Percentiles rank a stretch among this genome's conserved stretches.
Evolutionary conservation across 2,329 filamentous ascomycete species (phyloP).

Genomic region (Fonsecaea monophora): DNA sequence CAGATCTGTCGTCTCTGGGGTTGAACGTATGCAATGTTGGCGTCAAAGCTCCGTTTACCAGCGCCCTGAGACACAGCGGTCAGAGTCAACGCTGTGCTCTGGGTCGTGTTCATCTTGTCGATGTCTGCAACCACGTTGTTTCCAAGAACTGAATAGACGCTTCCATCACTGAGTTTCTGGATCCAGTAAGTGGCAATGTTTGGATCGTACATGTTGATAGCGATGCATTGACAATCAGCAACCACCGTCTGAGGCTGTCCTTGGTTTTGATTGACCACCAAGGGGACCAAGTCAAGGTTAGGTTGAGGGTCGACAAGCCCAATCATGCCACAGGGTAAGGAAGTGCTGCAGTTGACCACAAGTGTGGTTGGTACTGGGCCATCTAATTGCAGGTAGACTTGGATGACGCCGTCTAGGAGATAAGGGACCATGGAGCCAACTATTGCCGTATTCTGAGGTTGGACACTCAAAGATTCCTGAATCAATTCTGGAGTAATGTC

Average conservation of each 20-base stretch:
- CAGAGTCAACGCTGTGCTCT: constrained; percentile 31
- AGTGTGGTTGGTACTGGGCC: constrained; percentile 36
- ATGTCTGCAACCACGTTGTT: constrained; percentile 39
- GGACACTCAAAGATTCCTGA: constrained; percentile 34
- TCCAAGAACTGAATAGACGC: constrained; percentile 34
- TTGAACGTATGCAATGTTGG: constrained; percentile 16
- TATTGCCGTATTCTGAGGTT: constrained; percentile 37
- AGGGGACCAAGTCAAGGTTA: constrained; percentile 36
- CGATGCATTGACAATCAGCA: constrained; percentile 38
- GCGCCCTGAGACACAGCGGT: constrained; percentile 22
- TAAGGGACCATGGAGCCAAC: constrained; percentile 36
- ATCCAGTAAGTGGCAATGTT: constrained; percentile 38
- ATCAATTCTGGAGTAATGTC: constrained; percentile 37
- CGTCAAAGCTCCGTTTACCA: constrained; percentile 25
- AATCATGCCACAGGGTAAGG: constrained; percentile 35
- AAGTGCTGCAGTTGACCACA: constrained; percentile 37
- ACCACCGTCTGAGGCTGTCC: constrained; percentile 30
- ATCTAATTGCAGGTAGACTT: constrained; percentile 34
- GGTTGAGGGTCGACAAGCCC: constrained; percentile 32
- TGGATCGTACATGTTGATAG: constrained; percentile 39
- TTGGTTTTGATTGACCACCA: constrained; percentile 34
- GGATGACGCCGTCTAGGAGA: constrained; percentile 34
- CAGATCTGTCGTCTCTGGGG: constrained; percentile 33
- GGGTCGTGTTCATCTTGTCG: constrained; percentile 34
- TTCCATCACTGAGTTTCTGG: constrained; percentile 33